Conservation (phyloP, 2,329 filamentous ascomycete genomes). For the Alternaria sp. region DNA sequence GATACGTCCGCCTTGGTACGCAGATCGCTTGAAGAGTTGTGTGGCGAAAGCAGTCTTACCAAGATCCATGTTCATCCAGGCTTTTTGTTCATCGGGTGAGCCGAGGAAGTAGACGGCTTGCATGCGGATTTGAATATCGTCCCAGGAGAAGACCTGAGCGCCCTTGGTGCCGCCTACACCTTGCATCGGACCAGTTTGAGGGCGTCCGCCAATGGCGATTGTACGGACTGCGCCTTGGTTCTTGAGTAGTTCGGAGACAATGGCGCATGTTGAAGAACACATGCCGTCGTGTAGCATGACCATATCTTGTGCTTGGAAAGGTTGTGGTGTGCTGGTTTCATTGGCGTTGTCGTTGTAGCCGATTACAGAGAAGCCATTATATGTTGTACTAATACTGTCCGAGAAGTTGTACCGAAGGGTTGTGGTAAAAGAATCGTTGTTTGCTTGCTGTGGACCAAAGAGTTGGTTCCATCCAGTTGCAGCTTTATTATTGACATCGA, state of each 20-base stretch:
- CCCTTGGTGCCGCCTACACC: conserved; percentile 58
- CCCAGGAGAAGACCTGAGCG: conserved; percentile 49
- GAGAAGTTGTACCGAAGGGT: conserved; percentile 51
- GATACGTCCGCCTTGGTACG: conserved; percentile 32
- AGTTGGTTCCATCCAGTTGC: conserved; percentile 48
- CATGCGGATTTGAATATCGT: conserved; percentile 44
- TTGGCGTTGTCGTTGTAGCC: conserved; percentile 44
- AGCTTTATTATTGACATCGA: conserved; percentile 41
- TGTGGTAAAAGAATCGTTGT: conserved; percentile 48
- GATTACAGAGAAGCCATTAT: conserved; percentile 41
- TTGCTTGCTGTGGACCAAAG: conserved; percentile 46
- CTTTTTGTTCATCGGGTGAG: conserved; percentile 38
- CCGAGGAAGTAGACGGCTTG: conserved; percentile 46
- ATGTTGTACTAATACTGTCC: conserved; percentile 41
- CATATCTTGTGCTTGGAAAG: conserved; percentile 52
- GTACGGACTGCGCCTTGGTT: conserved; percentile 56
- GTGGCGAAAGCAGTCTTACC: conserved; percentile 46
- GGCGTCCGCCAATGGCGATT: conserved; percentile 55
- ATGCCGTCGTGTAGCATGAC: conserved; percentile 57
- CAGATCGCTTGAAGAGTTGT: conserved; percentile 44
- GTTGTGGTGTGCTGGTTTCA: conserved; percentile 43
- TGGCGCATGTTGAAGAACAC: conserved; percentile 58
- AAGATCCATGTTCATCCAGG: conserved; percentile 40
- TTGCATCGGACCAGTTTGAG: conserved; percentile 54
- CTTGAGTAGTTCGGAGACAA: conserved; percentile 57